Base-by-base conservation (phyloP, 73 alveolate genomes). In the Effrenium voratum region DNA sequence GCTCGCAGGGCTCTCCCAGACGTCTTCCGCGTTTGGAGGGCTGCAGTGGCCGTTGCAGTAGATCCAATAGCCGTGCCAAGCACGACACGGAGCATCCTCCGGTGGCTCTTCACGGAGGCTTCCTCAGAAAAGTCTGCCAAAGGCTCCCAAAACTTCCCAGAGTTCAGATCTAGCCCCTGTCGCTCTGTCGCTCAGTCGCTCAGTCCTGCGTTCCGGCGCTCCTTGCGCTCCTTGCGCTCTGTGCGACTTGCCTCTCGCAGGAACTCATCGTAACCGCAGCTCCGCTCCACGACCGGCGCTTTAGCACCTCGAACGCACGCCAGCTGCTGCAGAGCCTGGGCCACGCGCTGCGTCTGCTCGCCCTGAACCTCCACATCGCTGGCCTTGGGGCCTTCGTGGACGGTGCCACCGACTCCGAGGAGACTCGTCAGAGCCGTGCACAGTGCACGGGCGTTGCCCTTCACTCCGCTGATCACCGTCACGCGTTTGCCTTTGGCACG, bases 31-130 rank as follows among this genome's bases (percentile, higher is more conserved):
- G 55, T 88, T 86, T 44, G 44, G 16, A 5, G 77, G 46, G 41
- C 45, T 75, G 63, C 96, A 88, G 38, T 88, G 84, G 32, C 96
- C 96, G 41, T 72, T 63, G 96, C 96, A 88, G 43, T 88, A 88
- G 70, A 88, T 88, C 96, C 96, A 88, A 28, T 88, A 88, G 44
- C 96, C 96, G 34, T 88, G 96, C 96, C 96, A 88, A 30, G 84
- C 96, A 12, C 96, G 84, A 50, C 96, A 88, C 12, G 96, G 96
- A 3, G 96, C 96, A 66, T 88, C 77, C 57, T 90, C 86, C 44
- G 96, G 96, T 16, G 96, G 96, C 57, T 88, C 96, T 8, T 36
- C 19, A n/a, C n/a, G n/a, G n/a, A n/a, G n/a, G n/a, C n/a, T n/a
- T n/a, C n/a, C n/a, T n/a, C n/a, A n/a, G n/a, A n/a, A n/a, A n/a